Conservation (phyloP, 306 rosid genomes). For the Citrullus mucosospermus region DNA sequence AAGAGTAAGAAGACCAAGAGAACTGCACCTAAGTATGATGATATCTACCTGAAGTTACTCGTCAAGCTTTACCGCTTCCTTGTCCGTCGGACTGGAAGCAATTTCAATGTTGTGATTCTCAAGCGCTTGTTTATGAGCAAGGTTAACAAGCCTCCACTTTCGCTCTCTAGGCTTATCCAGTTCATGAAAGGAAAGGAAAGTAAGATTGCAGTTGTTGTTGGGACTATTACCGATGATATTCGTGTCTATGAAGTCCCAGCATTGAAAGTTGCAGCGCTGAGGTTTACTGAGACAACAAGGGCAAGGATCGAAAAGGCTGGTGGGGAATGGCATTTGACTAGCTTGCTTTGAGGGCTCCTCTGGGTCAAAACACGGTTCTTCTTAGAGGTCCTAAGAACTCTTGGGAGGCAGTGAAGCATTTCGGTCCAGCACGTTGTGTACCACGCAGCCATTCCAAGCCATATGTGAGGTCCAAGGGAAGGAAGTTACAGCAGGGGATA, state of each 20-base stretch:
- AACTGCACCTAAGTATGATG: constrained; percentile 68
- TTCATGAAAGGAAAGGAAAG: constrained; percentile 52
- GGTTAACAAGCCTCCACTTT: constrained; percentile 74
- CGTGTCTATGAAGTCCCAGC: constrained; percentile 63
- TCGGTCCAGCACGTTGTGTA: constrained; percentile 83
- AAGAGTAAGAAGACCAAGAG: constrained; percentile 72
- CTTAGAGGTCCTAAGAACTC: constrained; percentile 70
- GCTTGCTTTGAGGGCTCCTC: constrained; percentile 63
- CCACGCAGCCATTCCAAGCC: constrained; percentile 79
- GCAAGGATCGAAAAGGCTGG: constrained; percentile 77
- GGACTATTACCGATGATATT: constrained; percentile 54
- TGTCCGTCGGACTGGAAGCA: constrained; percentile 74
- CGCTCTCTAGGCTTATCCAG: constrained; percentile 58
- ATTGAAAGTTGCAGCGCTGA: constrained; percentile 59
- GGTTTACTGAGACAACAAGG: constrained; percentile 70
- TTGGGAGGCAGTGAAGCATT: constrained; percentile 76
- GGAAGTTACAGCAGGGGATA: constrained; percentile 68
- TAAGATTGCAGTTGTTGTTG: constrained; percentile 64
- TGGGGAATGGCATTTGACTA: constrained; percentile 74
- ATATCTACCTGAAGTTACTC: constrained; percentile 57
- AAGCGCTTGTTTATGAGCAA: constrained; percentile 80
- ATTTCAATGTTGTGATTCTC: constrained; percentile 58
- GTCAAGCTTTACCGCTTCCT: constrained; percentile 82
- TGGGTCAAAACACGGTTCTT: constrained; percentile 74
- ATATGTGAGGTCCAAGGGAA: constrained; percentile 58